Base-by-base conservation (phyloP, 495 filamentous ascomycete species). In the Sporormia fimetaria region DNA sequence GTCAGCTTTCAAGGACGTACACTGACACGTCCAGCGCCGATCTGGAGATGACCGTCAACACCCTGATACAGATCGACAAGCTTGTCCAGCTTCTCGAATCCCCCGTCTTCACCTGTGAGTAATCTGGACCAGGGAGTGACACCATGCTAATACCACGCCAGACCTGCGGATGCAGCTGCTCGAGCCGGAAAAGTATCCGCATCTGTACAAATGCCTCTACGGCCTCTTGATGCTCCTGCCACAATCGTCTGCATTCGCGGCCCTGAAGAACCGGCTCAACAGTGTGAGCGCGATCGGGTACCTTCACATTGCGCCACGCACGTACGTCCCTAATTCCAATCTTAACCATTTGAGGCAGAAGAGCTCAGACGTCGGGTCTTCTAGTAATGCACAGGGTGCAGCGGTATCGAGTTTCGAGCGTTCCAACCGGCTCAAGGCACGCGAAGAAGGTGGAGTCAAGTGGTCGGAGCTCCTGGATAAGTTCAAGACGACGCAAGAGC, bases 51-150 rank as follows among this genome's bases (percentile, higher is more conserved):
- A 96, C 90, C 0, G 88, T 99, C 48, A 93, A 90, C 47, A 90
- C 95, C 65, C 75, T 99, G 39, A 96, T 99, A 36, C 92, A 99
- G 59, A 94, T 99, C 56, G 92, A 99, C 62, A 99, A 99, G 59
- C 71, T 99, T 26, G 92, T 99, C 10, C 92, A 99, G 63, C 75
- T 99, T 3, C 73, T 99, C 5, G 92, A 99, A 58, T 95, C 87
- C 0, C 90, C 92, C 2, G 92, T 99, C 2, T 99, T 96, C 57
- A 99, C 92, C 27, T 96, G 85, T 88, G 37, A 40, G 40, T 4
- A 9, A 7, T 47, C 17, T 29, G 15, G 4, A 11, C 33, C 11
- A 6, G 17, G 8, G 7, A 7, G 16, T 18, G 3, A 11, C 4
- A 40, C 6, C 4, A 12, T 24, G 20, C 14, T 20, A 14, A 20